These are phyloP conservation scores for Aschersonia sp. DNA, from an alignment of 2,329 filamentous ascomycete genomes.

Conservation along the genomic window DNA sequence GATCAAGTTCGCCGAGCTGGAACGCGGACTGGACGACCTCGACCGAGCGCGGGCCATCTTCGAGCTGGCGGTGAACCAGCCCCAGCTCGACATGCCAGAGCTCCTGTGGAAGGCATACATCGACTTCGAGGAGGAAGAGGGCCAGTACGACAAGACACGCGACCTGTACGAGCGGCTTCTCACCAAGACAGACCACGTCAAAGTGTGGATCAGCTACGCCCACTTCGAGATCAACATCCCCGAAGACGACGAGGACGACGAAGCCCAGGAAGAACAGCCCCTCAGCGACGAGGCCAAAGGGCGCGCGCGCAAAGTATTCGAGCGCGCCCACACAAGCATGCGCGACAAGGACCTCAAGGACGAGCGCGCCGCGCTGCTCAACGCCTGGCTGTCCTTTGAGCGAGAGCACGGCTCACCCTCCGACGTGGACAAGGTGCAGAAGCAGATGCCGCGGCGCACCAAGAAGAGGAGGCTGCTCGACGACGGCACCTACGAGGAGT, in stretches of 20 bases:
- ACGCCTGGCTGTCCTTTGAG: conserved; percentile 89
- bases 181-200: conserved; percentile 93
- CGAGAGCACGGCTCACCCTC: conserved; percentile 61
- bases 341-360: conserved; percentile 85
- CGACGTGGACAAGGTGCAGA: conserved; percentile 71
- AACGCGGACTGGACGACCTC: conserved; percentile 79
- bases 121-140: conserved; percentile 94
- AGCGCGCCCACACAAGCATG: conserved; percentile 73
- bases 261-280: conserved; percentile 46
- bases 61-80: conserved; percentile 74
- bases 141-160: conserved; percentile 73
- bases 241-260: conserved; percentile 49
- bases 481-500: conserved; percentile 87
- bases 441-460: conserved; percentile 83
- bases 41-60: conserved; percentile 84
- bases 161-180: conserved; percentile 80
- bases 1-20: conserved; percentile 92
- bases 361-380: conserved; percentile 83
- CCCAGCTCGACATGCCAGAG: conserved; percentile 89
- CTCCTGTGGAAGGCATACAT: conserved; percentile 97
- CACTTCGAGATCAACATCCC: conserved; percentile 94
- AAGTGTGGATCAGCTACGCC: conserved; percentile 98
- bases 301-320: conserved; percentile 71
- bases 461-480: conserved; percentile 88
- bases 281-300: conserved; percentile 74